phyloP scores from a whole-genome alignment of 805 yeast genomes.

The Starmerella ratchasimensis region DNA sequence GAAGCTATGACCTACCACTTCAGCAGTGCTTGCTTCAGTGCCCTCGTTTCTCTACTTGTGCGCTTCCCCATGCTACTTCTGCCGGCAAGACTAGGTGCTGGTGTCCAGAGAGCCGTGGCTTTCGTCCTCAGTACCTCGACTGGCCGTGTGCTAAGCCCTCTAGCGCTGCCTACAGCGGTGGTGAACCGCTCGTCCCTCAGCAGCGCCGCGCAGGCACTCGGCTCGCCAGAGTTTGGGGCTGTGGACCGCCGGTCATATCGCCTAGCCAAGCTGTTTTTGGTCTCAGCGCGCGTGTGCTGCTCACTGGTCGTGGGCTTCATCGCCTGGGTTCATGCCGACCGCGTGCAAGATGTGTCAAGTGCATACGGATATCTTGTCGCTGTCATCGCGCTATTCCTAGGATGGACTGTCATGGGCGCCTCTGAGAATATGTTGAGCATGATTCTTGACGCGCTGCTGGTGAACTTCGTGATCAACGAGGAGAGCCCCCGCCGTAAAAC shows the following conservation, averaged over 20 bases:
- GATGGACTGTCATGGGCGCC: conserved; percentile 33
- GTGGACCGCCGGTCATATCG: conserved; percentile 26
- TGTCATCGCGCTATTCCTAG: conserved; percentile 28
- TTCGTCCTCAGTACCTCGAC: conserved; percentile 23
- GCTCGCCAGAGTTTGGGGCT: conserved; percentile 10
- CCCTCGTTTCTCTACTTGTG: conserved; percentile 24
- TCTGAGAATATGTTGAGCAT: conserved; percentile 31
- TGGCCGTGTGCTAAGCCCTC: conserved; percentile 24
- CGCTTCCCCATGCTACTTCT: conserved; percentile 28
- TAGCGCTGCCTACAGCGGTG: conserved; percentile 29
- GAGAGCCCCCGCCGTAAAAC: conserved; percentile 22
- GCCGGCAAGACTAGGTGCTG: conserved; percentile 22
- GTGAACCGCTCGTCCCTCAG: conserved; percentile 25
- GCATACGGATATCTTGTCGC: conserved; percentile 31
- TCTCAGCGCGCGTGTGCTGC: conserved; percentile 28
- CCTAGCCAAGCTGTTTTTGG: conserved; percentile 28
- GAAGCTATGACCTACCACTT: conserved; percentile 25
- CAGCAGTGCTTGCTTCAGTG: conserved; percentile 27
- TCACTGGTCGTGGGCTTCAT: conserved; percentile 28
- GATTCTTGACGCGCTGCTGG: conserved; percentile 26
- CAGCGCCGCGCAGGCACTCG: conserved; percentile 24
- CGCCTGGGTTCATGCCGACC: conserved; percentile 32
- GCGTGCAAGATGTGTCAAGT: conserved; percentile 24
- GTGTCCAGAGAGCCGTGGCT: conserved; percentile 20
- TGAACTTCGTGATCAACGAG: conserved; percentile 28